Evolutionary conservation across 352 stramenopile species (phyloP).

Genomic region (Globisporangium cederbergense): DNA sequence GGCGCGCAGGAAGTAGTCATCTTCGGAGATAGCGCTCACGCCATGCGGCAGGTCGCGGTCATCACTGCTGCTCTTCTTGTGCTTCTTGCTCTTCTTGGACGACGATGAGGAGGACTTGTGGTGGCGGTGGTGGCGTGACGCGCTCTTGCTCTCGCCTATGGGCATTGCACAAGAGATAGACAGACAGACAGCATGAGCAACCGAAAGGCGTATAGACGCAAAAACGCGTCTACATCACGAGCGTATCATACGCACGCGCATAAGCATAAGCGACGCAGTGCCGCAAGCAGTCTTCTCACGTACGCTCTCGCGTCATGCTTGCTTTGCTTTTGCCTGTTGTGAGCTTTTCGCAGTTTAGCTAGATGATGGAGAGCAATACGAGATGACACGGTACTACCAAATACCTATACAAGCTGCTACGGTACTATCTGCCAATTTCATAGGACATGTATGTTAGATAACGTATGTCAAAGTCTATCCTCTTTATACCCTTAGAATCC

Average conservation of each 20-base stretch:
- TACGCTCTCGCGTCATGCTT: conserved; percentile 1
- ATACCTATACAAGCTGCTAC: not conserved
- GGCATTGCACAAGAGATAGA: not conserved
- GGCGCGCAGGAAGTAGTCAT: conserved; percentile 68
- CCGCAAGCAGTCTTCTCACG: not conserved
- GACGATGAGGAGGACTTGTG: conserved; percentile 21
- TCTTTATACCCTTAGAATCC: too few relatives aligned
- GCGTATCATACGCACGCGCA: not conserved
- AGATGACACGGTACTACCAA: too few relatives aligned
- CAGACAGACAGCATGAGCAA: not conserved
- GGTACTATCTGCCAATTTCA: not conserved
- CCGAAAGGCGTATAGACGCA: not conserved
- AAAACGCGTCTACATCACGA: not conserved
- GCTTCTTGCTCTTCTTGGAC: conserved; percentile 26
- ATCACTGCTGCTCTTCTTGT: conserved; percentile 22
- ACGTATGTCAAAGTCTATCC: too few relatives aligned
- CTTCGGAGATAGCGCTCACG: conserved; percentile 32
- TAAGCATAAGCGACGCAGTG: not conserved
- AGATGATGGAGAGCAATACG: too few relatives aligned
- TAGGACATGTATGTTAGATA: too few relatives aligned
- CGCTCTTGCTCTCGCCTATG: conserved; percentile 15
- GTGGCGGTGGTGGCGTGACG: conserved; percentile 7
- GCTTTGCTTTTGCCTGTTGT: not conserved
- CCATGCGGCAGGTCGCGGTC: conserved; percentile 19
- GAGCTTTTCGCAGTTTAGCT: not conserved